These are phyloP conservation scores for Suillus occidentalis DNA, from an alignment of 768 basidiomycete species.

Conservation along the genomic window DNA sequence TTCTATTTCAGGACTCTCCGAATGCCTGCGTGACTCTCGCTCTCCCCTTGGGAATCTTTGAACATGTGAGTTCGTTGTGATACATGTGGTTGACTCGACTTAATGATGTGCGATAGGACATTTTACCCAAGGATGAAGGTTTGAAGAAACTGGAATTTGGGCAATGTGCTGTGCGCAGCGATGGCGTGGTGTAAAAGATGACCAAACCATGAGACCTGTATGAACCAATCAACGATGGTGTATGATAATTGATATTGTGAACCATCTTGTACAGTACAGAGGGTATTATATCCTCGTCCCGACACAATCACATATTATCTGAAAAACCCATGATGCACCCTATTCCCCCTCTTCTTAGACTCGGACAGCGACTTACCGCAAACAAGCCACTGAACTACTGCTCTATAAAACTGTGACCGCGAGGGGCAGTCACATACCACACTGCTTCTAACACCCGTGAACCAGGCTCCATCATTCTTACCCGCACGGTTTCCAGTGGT, in stretches of 20 bases:
- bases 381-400: conserved; percentile 4
- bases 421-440: conserved; percentile 29
- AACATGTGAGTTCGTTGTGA: conserved; percentile 46
- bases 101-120: conserved; percentile 48
- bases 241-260: neutral
- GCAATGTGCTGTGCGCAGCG: conserved; percentile 49
- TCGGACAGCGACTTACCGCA: neutral
- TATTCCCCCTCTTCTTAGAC: neutral
- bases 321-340: neutral
- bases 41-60: conserved; percentile 77
- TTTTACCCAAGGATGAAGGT: conserved; percentile 64
- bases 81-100: neutral
- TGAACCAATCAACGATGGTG: neutral
- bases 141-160: conserved; percentile 59
- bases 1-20: conserved; percentile 56
- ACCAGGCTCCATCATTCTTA: no score
- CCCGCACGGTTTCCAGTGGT: conserved; percentile 15
- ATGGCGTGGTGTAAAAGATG: conserved; percentile 43
- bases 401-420: conserved; percentile 16
- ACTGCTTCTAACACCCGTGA: conserved; percentile 26
- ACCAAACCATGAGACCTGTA: neutral
- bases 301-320: neutral
- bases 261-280: neutral
- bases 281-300: neutral
- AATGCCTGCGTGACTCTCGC: conserved; percentile 78